Percentiles rank a stretch among this genome's conserved stretches.
These are phyloP conservation scores for Echria macrotheca DNA, from an alignment of 495 filamentous ascomycete genomes.

Conservation along the genomic window DNA sequence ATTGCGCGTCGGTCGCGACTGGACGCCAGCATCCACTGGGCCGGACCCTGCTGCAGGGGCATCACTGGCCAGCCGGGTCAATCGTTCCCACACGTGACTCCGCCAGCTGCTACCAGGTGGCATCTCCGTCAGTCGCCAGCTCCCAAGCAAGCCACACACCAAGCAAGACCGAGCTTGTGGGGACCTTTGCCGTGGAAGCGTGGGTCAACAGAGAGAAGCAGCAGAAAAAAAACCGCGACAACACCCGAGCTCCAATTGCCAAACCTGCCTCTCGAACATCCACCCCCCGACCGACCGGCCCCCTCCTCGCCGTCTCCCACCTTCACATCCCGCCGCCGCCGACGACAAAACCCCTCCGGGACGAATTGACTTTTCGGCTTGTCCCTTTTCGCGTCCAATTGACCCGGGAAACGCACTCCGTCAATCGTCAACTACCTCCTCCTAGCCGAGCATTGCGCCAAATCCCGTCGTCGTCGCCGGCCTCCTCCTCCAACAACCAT, in stretches of 20 bases:
- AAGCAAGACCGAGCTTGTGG: constrained; percentile 2
- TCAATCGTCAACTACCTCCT: neutral
- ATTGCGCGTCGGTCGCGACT: constrained; percentile 22
- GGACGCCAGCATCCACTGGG: neutral
- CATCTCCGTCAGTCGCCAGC: neutral
- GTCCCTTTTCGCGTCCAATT: constrained; percentile 16
- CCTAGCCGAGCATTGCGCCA: constrained; percentile 5
- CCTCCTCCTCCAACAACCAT: too few species aligned
- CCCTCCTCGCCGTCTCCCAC: constrained; percentile 12
- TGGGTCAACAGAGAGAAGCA: too few species aligned
- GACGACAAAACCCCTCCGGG: constrained; percentile 20
- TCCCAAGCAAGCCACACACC: neutral
- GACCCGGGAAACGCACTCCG: neutral
- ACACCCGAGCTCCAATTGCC: constrained; percentile 29
- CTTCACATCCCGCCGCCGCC: constrained; percentile 16
- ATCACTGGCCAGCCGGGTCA: too few species aligned
- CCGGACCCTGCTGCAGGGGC: neutral
- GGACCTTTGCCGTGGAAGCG: constrained; percentile 2
- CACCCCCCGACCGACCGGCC: constrained; percentile 13
- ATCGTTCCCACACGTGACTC: too few species aligned
- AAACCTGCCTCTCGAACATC: constrained; percentile 20
- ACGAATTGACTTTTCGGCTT: constrained; percentile 22
- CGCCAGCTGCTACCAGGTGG: neutral
- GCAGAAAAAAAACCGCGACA: constrained; percentile 25
- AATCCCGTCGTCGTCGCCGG: constrained; percentile 4